Percentiles rank a stretch among this genome's conserved stretches.
These are phyloP conservation scores for Candida sp. DNA, from an alignment of 1,139 yeast genomes.

Conservation along the genomic window DNA sequence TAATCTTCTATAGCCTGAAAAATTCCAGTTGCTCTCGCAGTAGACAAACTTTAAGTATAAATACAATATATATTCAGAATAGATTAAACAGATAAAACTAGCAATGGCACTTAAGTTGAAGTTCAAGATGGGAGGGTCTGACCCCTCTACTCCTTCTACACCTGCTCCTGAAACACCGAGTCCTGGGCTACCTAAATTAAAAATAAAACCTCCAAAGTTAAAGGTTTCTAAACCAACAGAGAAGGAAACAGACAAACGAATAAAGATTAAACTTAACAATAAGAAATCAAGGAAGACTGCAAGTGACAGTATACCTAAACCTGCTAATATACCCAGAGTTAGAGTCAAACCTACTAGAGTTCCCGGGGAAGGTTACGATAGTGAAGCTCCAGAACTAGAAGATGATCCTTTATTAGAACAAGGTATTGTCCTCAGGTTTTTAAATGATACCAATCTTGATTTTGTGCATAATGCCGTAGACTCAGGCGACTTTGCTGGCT, in stretches of 20 bases:
- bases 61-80: too few relatives aligned
- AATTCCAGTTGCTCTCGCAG: not conserved
- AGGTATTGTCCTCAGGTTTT: slow-evolving; percentile 74
- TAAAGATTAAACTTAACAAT: slow-evolving; percentile 17
- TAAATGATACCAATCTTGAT: slow-evolving; percentile 78
- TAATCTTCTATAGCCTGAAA: not conserved
- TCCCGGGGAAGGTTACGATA: slow-evolving; percentile 96
- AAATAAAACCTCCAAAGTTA: slow-evolving; percentile 23
- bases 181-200: slow-evolving; percentile 20
- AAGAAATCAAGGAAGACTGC: slow-evolving; percentile 10
- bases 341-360: slow-evolving; percentile 80
- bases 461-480: slow-evolving; percentile 77
- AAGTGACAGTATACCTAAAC: slow-evolving; percentile 11
- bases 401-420: slow-evolving; percentile 93
- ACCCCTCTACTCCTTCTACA: slow-evolving; percentile 3
- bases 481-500: slow-evolving; percentile 71
- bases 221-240: slow-evolving; percentile 9
- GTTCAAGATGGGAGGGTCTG: slow-evolving; percentile 18
- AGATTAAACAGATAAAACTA: not conserved
- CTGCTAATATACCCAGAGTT: slow-evolving; percentile 50
- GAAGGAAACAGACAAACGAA: slow-evolving; percentile 17
- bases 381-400: slow-evolving; percentile 95
- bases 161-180: slow-evolving; percentile 6
- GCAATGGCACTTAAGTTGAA: slow-evolving; percentile 23
- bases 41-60: too few relatives aligned